A percentile compares a stretch with the other conserved stretches of the same genome.
Conservation (phyloP, 352 stramenopile species). For the Aphanomyces euteiches region DNA sequence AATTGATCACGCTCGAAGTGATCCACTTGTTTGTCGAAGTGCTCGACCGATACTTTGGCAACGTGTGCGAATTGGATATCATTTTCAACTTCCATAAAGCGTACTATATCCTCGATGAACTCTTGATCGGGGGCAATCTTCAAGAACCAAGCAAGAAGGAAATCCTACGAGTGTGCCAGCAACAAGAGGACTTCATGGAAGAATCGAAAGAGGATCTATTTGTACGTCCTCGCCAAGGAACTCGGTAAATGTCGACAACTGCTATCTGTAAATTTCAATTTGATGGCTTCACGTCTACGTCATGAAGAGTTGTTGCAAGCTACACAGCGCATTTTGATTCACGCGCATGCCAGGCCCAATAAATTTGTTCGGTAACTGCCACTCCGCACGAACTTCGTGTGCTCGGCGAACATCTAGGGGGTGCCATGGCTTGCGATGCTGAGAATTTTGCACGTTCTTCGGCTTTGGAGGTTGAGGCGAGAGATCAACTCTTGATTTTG, state of each 20-base stretch:
- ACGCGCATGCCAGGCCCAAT: not conserved
- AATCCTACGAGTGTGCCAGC: conserved; percentile 82
- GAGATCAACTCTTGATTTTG: too few species aligned
- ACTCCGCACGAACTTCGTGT: not conserved
- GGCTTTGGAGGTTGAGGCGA: too few species aligned
- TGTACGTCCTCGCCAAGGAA: conserved; percentile 54
- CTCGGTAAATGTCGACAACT: conserved; percentile 40
- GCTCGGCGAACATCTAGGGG: not conserved
- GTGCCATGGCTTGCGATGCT: not conserved
- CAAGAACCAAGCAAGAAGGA: conserved; percentile 94
- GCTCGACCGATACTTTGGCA: conserved; percentile 96
- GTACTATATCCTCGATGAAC: conserved; percentile 99
- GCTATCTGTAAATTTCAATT: not conserved
- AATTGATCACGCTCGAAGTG: conserved; percentile 95
- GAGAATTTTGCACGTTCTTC: too few species aligned
- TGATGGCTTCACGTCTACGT: conserved; percentile 1
- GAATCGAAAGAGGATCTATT: conserved; percentile 85
- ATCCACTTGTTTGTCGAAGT: conserved; percentile 99
- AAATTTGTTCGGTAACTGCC: too few species aligned
- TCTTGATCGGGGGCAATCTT: conserved; percentile 98
- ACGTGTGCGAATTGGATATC: conserved; percentile 95
- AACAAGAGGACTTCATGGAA: conserved; percentile 89
- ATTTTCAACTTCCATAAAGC: conserved; percentile 99
- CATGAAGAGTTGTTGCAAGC: conserved; percentile 24
- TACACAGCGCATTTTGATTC: conserved; percentile 18